These are phyloP conservation scores for Corynascus novoguineensis DNA, from an alignment of 495 filamentous ascomycete genomes.

Conservation along the genomic window DNA sequence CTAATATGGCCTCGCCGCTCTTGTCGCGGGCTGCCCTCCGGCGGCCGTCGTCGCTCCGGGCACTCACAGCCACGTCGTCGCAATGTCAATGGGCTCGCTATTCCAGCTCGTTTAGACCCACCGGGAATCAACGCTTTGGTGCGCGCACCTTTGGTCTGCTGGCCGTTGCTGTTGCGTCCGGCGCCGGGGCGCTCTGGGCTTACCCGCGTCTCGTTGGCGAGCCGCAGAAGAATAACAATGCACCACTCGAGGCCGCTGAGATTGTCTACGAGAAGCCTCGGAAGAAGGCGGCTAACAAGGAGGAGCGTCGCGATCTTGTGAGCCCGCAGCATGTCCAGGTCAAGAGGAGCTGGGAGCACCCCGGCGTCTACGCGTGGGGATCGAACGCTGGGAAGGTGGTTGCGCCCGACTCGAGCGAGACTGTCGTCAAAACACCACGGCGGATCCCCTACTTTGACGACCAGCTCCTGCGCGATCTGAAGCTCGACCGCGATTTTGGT, in stretches of 20 bases:
- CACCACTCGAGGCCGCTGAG: slow-evolving; percentile 33
- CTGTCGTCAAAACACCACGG: slow-evolving; percentile 69
- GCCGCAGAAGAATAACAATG: neutral
- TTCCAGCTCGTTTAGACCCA: slow-evolving; percentile 17
- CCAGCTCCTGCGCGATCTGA: slow-evolving; percentile 79
- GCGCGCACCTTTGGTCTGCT: slow-evolving; percentile 22
- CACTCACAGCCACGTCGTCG: neutral
- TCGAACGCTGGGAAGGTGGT: slow-evolving; percentile 79
- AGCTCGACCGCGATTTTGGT: slow-evolving; percentile 76
- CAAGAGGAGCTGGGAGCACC: slow-evolving; percentile 80
- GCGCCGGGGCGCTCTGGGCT: slow-evolving; percentile 29
- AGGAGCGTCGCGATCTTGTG: slow-evolving; percentile 65
- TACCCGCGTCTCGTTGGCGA: slow-evolving; percentile 17
- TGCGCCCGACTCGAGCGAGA: slow-evolving; percentile 75
- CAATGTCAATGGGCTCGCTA: slow-evolving; percentile 31
- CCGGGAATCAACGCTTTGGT: slow-evolving; percentile 14
- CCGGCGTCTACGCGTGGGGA: slow-evolving; percentile 91
- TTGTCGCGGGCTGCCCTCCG: slow-evolving; percentile 21
- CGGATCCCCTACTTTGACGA: slow-evolving; percentile 79
- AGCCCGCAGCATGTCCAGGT: slow-evolving; percentile 78
- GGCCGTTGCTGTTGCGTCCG: slow-evolving; percentile 22
- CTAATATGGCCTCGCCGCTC: slow-evolving; percentile 22
- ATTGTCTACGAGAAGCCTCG: slow-evolving; percentile 57
- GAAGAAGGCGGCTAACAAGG: slow-evolving; percentile 49
- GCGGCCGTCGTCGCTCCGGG: slow-evolving; percentile 4